phyloP scores from a whole-genome alignment of 768 basidiomycete species.

The Panaeolus papilionaceus region DNA sequence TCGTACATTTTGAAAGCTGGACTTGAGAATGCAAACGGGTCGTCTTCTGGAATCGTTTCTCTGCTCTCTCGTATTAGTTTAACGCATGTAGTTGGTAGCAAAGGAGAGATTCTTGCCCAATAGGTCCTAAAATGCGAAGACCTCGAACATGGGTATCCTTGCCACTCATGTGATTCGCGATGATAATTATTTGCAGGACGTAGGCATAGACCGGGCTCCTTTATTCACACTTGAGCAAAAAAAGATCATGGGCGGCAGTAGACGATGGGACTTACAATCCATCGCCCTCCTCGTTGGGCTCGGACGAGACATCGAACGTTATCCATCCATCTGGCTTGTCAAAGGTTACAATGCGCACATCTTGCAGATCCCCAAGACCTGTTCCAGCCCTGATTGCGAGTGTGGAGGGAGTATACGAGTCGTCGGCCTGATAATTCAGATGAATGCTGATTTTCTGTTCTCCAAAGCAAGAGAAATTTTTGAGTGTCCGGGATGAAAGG shows the following conservation, averaged over 20 bases:
- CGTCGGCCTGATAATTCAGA: constrained; percentile 83
- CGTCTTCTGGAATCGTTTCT: constrained; percentile 60
- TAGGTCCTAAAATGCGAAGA: constrained; percentile 82
- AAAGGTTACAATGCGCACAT: constrained; percentile 83
- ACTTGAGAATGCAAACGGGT: constrained; percentile 74
- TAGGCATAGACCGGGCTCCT: constrained; percentile 91
- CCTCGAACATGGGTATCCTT: constrained; percentile 99
- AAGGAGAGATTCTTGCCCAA: constrained; percentile 59
- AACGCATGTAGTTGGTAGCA: constrained; percentile 12
- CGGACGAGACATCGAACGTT: constrained; percentile 83
- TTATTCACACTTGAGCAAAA: constrained; percentile 9
- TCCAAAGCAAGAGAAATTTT: no score
- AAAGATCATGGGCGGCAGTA: background rate
- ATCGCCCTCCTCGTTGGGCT: constrained; percentile 78
- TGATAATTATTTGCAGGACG: constrained; percentile 87
- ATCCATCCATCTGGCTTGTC: constrained; percentile 97
- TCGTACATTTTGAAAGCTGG: constrained; percentile 79
- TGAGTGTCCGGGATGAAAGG: background rate
- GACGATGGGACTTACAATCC: constrained; percentile 64
- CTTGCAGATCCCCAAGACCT: constrained; percentile 89
- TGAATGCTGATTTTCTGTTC: constrained; percentile 86
- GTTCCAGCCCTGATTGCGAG: constrained; percentile 93
- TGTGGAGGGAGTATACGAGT: constrained; percentile 96
- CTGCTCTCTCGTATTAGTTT: constrained; percentile 30
- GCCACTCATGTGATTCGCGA: constrained; percentile 96